Evolutionary conservation across 805 yeast species (phyloP), one percentile per base, ranked within the genome.

Genomic region (Kuraishia ogatae): DNA sequence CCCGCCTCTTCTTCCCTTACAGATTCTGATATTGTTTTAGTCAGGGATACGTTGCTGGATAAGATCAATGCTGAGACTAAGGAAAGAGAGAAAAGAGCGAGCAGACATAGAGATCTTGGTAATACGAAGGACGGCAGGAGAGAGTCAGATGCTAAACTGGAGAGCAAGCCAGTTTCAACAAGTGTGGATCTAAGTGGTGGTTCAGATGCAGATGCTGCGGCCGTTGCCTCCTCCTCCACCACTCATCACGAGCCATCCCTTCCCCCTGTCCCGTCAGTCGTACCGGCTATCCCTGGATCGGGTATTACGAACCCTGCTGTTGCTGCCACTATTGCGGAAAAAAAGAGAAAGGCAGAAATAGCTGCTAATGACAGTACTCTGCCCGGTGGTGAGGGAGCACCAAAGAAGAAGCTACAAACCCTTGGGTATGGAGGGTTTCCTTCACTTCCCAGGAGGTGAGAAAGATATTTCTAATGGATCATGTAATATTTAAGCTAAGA

Each of bases 21-120:
- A 5, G 35, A n/a, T 3, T 22, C 51, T 19, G 68, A 65, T 48
- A 52, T 58, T 23, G 48, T 53, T 15, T 50, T 57, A 20, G 56
- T 66, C 21, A 58, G 56, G 39, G 61, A 65, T 26, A 51, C 60
- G 52, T 54, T 66, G 1, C 35, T 55, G n/a, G 61, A 59, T 22
- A 64, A 58, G 22, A 35, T 48, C 15, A 50, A 24, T 21, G 47
- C 54, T 1, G 29, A 52, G 46, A 48, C n/a, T n/a, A n/a, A 48
- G 35, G 19, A 54, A 20, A 50, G 22, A 35, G 26, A 28, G 52
- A n/a, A 17, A 39, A 39, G 48, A 35, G 53, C 15, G 39, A 35
- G 11, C 13, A 47, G 49, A 19, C 24, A 47, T 13, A 47, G 19
- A 22, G n/a, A 22, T 13, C 4, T 4, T n/a, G n/a, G n/a, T n/a